Base-by-base conservation (phyloP, 2,329 filamentous ascomycete species). In the Zymoseptoria brevis region DNA sequence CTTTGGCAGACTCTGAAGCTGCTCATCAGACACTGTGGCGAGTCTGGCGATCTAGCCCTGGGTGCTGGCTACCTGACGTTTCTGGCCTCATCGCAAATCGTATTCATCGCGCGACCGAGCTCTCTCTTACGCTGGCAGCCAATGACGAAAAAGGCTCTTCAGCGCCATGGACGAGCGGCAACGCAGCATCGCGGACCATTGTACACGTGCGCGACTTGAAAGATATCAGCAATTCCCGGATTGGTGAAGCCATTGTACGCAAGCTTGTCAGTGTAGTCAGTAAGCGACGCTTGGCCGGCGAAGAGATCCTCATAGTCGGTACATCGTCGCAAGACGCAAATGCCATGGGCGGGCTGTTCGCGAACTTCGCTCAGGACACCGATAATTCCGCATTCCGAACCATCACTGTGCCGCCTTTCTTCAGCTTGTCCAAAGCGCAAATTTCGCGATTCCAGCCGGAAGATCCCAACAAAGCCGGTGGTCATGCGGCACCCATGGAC, bases 141-240 rank as follows among this genome's bases (percentile, higher is more conserved):
- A 30, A 57, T 9, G 53, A 19, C 41, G 24, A 55, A 50, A n/a
- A 45, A 3, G 35, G 16, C 4, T 45, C 35, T 45, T 45, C 35
- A 45, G 6, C 26, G 26, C 24, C 13, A 11, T 22, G n/a, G 26
- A 45, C 63, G 26, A 61, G 57, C 56, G 57, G 58, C 70, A 66
- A 19, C 63, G 62, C 50, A 35, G 13, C 51, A 19, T 60, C 70
- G 67, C 70, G 79, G 54, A 80, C 79, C 22, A 80, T 91, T 7
- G 86, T 97, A 4, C 59, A 79, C 95, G 48, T 90, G 90, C 66
- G 76, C 70, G 90, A 97, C 71, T 88, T 90, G 68, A 85, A 88
- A 56, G 89, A 95, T 63, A 79, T 99, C 8, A 84, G 81, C 66
- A 82, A 83, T 69, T 86, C 88, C 0, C 73, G 81, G 5, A 85